Evolutionary conservation across 805 yeast genomes (phyloP).

Genomic region (Candida pini): DNA sequence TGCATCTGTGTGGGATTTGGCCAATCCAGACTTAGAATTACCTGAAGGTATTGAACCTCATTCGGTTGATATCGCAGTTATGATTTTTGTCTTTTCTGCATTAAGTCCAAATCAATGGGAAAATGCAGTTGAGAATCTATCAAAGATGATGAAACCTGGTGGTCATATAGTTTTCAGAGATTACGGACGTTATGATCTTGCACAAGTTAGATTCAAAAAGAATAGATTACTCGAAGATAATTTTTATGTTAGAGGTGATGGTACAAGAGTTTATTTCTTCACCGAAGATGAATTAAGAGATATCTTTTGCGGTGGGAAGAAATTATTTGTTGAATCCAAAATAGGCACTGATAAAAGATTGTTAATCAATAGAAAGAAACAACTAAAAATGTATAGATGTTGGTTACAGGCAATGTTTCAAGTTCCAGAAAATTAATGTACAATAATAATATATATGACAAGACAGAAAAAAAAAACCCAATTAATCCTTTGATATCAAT

Average conservation of each 20-base stretch:
- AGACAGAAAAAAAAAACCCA: not conserved
- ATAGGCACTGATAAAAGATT: constrained; percentile 89
- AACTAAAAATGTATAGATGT: constrained; percentile 90
- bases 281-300: constrained; percentile 84
- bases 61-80: constrained; percentile 85
- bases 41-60: constrained; percentile 82
- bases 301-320: constrained; percentile 57
- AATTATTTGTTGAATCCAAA: constrained; percentile 57
- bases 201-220: constrained; percentile 90
- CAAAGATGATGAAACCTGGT: constrained; percentile 81
- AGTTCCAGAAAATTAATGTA: constrained; percentile 13
- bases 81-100: constrained; percentile 93
- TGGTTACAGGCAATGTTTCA: constrained; percentile 94
- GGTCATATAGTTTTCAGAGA: constrained; percentile 87
- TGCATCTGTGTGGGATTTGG: constrained; percentile 94
- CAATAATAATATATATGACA: too few species aligned
- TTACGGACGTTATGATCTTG: constrained; percentile 92
- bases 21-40: constrained; percentile 62
- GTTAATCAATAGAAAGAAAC: constrained; percentile 86
- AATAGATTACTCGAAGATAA: constrained; percentile 84
- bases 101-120: constrained; percentile 89
- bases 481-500: constrained; percentile 25
- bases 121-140: constrained; percentile 66
- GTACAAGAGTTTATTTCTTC: constrained; percentile 95
- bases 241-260: constrained; percentile 95